phyloP scores from a whole-genome alignment of 176 grass and related monocot genomes.

The Phoenix dactylifera region DNA sequence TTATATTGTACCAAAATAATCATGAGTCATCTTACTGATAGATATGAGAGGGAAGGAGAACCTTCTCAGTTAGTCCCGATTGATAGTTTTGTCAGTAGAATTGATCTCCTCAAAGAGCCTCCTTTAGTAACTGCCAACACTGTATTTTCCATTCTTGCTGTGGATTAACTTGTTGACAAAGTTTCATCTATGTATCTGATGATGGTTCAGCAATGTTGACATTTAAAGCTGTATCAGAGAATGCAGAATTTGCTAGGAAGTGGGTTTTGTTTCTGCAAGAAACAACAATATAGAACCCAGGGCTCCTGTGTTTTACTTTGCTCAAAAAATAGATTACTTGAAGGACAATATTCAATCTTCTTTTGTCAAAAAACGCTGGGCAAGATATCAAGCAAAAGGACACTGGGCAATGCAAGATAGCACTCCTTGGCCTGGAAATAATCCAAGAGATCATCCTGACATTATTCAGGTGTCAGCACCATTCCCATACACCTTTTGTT shows the following conservation, averaged over 20 bases:
- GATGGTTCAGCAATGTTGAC: slow-evolving; percentile 89
- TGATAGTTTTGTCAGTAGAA: slow-evolving; percentile 87
- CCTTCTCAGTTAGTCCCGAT: slow-evolving; percentile 65
- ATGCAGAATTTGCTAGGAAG: slow-evolving; percentile 77
- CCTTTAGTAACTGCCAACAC: slow-evolving; percentile 79
- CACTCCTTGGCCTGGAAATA: slow-evolving; percentile 90
- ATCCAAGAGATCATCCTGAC: slow-evolving; percentile 77
- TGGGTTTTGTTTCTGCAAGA: slow-evolving; percentile 95
- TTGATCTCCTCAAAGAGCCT: slow-evolving; percentile 82
- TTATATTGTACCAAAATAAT: too few species aligned
- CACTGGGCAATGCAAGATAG: slow-evolving; percentile 90
- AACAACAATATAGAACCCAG: slow-evolving; percentile 73
- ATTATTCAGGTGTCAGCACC: slow-evolving; percentile 63
- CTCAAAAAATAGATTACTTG: slow-evolving; percentile 89
- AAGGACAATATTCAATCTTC: slow-evolving; percentile 88
- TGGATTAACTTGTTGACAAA: slow-evolving; percentile 93
- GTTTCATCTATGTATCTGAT: slow-evolving; percentile 94
- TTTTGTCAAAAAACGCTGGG: slow-evolving; percentile 82
- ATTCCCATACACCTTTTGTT: not conserved
- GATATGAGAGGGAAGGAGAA: slow-evolving; percentile 87
- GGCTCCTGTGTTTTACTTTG: slow-evolving; percentile 93
- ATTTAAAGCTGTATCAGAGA: slow-evolving; percentile 71
- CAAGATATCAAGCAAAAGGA: slow-evolving; percentile 38
- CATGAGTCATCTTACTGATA: slow-evolving; percentile 17
- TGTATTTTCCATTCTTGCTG: slow-evolving; percentile 74